phyloP scores from a whole-genome alignment of 805 yeast species.

The Monosporozyma solicola region DNA sequence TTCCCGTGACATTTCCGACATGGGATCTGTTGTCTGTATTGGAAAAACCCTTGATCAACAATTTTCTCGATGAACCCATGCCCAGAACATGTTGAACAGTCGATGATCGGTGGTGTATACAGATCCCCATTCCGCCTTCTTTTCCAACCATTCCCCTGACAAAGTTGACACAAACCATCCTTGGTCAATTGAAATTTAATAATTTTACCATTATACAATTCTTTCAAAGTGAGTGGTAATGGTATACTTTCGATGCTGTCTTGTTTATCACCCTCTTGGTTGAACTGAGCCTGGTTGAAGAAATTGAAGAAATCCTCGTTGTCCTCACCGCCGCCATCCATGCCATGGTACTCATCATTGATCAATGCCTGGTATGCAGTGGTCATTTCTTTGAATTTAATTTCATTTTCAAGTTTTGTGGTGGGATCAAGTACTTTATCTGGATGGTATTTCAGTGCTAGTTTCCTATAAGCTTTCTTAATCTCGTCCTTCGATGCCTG shows the following conservation, averaged over 20 bases:
- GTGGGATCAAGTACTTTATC: conserved; percentile 70
- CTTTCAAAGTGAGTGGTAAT: conserved; percentile 59
- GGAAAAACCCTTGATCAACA: neutral
- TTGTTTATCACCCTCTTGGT: no score
- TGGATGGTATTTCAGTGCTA: conserved; percentile 81
- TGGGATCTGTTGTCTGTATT: conserved; percentile 38
- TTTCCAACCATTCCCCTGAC: conserved; percentile 72
- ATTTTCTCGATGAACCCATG: conserved; percentile 45
- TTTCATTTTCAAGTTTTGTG: conserved; percentile 58
- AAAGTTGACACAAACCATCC: conserved; percentile 58
- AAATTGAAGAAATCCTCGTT: conserved; percentile 60
- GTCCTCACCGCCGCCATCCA: neutral
- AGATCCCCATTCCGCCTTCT: conserved; percentile 17
- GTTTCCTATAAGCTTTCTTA: conserved; percentile 72
- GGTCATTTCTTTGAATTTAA: conserved; percentile 70
- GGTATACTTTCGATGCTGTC: conserved; percentile 28
- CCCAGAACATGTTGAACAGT: conserved; percentile 67
- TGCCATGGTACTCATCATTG: conserved; percentile 42
- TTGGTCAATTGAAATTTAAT: conserved; percentile 66
- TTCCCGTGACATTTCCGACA: conserved; percentile 67
- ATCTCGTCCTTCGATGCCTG: conserved; percentile 66
- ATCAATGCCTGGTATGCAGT: conserved; percentile 79
- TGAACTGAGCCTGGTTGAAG: conserved; percentile 31
- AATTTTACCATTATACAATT: conserved; percentile 71
- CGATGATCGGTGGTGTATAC: conserved; percentile 36